These are phyloP conservation scores for Melastoma malabathricum DNA, from an alignment of 345 rosid genomes.

Conservation along the genomic window DNA sequence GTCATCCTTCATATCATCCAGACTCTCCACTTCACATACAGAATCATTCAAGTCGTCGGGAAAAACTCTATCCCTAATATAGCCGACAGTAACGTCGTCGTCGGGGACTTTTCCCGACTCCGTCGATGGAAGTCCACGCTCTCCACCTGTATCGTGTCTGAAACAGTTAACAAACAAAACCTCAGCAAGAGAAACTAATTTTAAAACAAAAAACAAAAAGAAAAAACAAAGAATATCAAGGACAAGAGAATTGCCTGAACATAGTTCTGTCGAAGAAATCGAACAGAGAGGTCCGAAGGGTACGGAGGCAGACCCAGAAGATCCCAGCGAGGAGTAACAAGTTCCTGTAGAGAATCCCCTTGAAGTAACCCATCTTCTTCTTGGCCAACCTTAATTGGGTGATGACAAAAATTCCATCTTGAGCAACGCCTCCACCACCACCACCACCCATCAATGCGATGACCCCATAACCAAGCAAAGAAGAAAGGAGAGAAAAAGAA, in stretches of 20 bases:
- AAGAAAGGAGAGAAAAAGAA: conserved; percentile 31
- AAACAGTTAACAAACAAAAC: not conserved
- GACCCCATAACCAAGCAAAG: conserved; percentile 21
- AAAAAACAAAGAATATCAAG: not conserved
- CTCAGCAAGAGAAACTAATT: not conserved
- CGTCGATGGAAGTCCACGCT: not conserved
- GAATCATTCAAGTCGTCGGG: not conserved
- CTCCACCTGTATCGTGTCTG: conserved; percentile 16
- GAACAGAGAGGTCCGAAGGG: conserved; percentile 31
- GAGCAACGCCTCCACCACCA: conserved; percentile 26
- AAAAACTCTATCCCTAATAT: not conserved
- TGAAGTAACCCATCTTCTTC: conserved; percentile 18
- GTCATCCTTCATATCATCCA: not conserved
- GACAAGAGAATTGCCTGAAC: conserved; percentile 21
- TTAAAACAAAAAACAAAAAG: not conserved
- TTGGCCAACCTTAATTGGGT: conserved; percentile 14
- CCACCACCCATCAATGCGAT: conserved; percentile 17
- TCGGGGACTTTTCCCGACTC: no score
- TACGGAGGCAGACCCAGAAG: conserved; percentile 32
- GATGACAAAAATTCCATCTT: conserved; percentile 8
- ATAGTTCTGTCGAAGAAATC: conserved; percentile 17
- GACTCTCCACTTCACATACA: conserved; percentile 7
- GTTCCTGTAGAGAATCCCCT: conserved; percentile 13
- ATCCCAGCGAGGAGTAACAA: conserved; percentile 16
- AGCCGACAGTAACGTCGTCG: not conserved